Conservation (phyloP, 75 land plant genomes). For the Selaginella tamariscina region DNA sequence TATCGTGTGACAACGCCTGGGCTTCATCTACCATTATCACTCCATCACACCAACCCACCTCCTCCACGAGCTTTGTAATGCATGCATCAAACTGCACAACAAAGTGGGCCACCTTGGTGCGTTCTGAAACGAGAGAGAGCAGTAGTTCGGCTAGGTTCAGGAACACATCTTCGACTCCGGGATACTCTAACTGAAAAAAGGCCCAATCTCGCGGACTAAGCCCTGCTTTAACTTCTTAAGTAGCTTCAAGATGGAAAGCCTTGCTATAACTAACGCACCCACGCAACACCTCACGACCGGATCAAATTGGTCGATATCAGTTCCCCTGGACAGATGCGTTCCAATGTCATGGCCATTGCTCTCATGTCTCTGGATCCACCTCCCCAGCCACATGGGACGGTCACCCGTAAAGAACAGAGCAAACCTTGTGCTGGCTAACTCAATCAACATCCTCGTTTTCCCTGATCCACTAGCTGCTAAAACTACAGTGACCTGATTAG, state of each 20-base stretch:
- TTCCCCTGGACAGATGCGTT: neutral
- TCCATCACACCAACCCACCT: neutral
- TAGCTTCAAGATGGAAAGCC: neutral
- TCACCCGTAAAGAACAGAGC: neutral
- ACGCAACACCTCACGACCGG: neutral
- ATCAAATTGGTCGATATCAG: neutral
- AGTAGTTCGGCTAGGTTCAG: neutral
- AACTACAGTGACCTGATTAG: neutral
- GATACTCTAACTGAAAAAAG: neutral
- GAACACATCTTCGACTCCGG: neutral
- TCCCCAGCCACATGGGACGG: neutral
- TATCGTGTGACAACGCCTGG: too few relatives aligned
- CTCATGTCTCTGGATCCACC: too few relatives aligned
- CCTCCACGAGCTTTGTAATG: neutral
- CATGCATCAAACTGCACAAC: too few relatives aligned
- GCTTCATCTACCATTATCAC: too few relatives aligned
- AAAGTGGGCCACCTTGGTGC: too few relatives aligned
- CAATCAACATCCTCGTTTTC: conserved; percentile 1
- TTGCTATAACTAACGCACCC: neutral
- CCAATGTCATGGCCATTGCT: neutral
- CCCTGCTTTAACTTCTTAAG: neutral
- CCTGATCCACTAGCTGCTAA: too few relatives aligned
- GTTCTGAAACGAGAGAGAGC: neutral
- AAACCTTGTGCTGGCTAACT: neutral
- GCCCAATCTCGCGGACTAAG: neutral